A percentile compares a stretch with the other conserved stretches of the same genome.
Evolutionary conservation across 169 alveolate genomes (phyloP).

Genomic region (Amoebophrya sp.): DNA sequence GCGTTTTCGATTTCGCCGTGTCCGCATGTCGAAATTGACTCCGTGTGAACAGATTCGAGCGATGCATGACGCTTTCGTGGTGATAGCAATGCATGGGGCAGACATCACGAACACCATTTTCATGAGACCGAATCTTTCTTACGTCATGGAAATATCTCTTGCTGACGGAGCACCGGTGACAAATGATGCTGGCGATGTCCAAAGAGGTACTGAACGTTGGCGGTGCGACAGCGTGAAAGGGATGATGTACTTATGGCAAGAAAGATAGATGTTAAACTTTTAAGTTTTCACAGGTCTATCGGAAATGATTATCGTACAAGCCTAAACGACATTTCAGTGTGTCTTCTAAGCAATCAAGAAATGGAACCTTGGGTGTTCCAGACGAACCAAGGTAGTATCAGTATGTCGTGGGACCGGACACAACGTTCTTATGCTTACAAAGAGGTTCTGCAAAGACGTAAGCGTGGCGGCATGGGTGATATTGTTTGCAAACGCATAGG

Average conservation of each 20-base stretch:
- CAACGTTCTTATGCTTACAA: background rate
- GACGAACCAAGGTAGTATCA: background rate
- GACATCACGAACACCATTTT: background rate
- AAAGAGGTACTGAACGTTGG: too few relatives aligned
- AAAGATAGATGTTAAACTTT: too few relatives aligned
- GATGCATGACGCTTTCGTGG: background rate
- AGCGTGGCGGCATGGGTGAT: background rate
- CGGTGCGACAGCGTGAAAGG: background rate
- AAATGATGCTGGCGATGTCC: too few relatives aligned
- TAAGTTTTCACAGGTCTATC: too few relatives aligned
- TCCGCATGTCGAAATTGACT: background rate
- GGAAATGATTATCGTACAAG: too few relatives aligned
- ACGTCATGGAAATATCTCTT: background rate
- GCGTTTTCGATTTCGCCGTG: background rate
- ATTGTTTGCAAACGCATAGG: background rate
- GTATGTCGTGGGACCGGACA: conserved; percentile 2
- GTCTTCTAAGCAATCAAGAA: too few relatives aligned
- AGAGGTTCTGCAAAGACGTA: background rate
- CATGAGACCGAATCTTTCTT: background rate
- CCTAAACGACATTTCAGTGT: too few relatives aligned
- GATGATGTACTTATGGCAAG: too few relatives aligned
- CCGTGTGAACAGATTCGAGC: background rate
- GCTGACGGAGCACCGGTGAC: background rate
- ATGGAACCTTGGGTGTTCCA: conserved; percentile 11
- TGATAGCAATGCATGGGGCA: background rate